Evolutionary conservation across 768 basidiomycete species (phyloP).

Genomic region (Coprinopsis cinerea): DNA sequence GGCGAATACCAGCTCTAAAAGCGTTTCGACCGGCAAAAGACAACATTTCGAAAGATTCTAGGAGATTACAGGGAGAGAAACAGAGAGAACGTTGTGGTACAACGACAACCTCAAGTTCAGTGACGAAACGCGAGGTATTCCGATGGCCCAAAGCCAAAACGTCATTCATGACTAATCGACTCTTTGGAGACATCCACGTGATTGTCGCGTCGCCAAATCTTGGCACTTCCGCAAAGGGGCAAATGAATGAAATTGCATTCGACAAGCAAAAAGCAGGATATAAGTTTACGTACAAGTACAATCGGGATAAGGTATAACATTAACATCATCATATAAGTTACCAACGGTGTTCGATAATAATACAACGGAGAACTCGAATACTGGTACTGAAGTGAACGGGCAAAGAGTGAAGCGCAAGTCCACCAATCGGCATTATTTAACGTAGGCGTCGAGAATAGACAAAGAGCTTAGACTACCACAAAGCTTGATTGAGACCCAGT

Average conservation of each 20-base stretch:
- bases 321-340: no score
- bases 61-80: background rate
- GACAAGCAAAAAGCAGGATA: background rate
- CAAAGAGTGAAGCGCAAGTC: no score
- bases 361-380: no score
- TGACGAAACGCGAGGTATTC: background rate
- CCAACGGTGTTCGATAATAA: no score
- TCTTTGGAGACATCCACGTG: no score
- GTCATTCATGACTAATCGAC: conserved; percentile 4
- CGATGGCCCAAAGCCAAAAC: background rate
- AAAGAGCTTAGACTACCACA: background rate
- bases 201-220: no score
- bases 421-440: no score
- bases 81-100: background rate
- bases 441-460: background rate
- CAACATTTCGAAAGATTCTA: conserved; percentile 2
- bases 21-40: background rate
- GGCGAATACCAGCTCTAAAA: conserved; percentile 23
- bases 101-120: background rate
- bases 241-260: background rate
- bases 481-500: conserved; percentile 9
- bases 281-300: background rate
- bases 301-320: no score
- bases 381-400: no score
- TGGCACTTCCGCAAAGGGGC: no score